phyloP scores from a whole-genome alignment of 768 basidiomycete species.

The Mycena filopes region DNA sequence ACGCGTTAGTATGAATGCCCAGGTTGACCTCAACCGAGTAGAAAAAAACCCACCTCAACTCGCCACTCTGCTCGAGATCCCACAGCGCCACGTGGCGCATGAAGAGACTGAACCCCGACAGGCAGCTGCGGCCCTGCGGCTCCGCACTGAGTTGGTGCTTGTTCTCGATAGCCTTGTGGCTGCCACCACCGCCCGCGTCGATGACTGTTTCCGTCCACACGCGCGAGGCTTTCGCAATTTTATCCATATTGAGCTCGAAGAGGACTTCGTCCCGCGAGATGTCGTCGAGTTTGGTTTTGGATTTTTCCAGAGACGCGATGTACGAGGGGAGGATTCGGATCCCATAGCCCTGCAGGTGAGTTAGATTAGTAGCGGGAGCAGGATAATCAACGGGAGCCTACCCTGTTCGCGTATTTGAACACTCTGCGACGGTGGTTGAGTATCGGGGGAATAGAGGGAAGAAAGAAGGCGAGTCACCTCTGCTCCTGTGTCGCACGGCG shows the following conservation, averaged over 20 bases:
- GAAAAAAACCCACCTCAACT: slow-evolving; percentile 11
- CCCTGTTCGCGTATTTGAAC: slow-evolving; percentile 19
- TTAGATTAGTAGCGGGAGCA: background rate
- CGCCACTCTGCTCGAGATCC: slow-evolving; percentile 12
- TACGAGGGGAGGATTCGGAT: slow-evolving; percentile 3
- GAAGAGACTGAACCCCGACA: slow-evolving; percentile 18
- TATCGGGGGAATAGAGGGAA: too few species aligned
- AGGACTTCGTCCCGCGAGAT: too few species aligned
- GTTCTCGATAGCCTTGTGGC: slow-evolving; percentile 18
- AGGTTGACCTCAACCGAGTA: background rate
- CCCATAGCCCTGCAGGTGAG: background rate
- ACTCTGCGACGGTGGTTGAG: background rate
- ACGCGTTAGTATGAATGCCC: too few species aligned
- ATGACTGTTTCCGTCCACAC: too few species aligned
- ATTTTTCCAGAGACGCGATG: background rate
- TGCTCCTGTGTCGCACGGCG: background rate
- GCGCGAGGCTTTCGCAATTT: too few species aligned
- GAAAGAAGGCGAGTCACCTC: background rate
- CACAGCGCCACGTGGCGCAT: slow-evolving; percentile 26
- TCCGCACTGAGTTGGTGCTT: slow-evolving; percentile 17
- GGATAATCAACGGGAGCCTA: background rate
- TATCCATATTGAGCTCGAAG: too few species aligned
- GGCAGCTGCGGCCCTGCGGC: slow-evolving; percentile 17
- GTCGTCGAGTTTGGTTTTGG: too few species aligned
- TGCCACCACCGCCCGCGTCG: background rate